Percentiles rank a stretch among this genome's conserved stretches.
phyloP scores from a whole-genome alignment of 2,329 filamentous ascomycete genomes.

The Cercospora nicotianae region DNA sequence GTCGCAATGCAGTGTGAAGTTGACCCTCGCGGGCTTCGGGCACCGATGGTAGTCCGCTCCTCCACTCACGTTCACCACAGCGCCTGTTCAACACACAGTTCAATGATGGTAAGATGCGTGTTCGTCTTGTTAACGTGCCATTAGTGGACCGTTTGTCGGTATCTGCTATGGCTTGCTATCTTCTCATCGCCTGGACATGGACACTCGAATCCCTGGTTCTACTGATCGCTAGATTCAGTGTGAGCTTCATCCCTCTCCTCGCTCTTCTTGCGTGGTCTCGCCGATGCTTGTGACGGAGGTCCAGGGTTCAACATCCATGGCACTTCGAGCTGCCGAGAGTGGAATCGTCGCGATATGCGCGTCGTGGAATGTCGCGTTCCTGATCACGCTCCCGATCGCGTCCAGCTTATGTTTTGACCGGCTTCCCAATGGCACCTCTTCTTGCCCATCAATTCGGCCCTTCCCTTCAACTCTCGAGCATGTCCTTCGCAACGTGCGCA shows the following conservation, averaged over 20 bases:
- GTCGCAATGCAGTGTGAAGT: neutral
- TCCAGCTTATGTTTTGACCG: neutral
- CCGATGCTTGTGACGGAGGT: neutral
- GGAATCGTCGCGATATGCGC: neutral
- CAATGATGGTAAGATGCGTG: neutral
- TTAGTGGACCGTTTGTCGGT: neutral
- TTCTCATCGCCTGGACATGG: neutral
- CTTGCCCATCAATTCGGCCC: neutral
- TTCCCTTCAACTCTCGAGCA: neutral
- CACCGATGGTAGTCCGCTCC: neutral
- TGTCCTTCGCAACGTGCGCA: neutral
- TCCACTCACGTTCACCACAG: neutral
- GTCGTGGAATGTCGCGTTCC: neutral
- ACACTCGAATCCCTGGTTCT: neutral
- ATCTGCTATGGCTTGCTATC: neutral
- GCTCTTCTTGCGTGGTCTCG: neutral
- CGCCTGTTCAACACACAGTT: neutral
- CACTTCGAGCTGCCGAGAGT: neutral
- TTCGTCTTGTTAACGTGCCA: neutral
- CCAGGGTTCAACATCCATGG: neutral
- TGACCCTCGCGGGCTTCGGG: neutral
- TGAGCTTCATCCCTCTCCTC: neutral
- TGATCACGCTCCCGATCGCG: neutral
- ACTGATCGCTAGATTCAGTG: neutral
- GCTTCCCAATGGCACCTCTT: neutral